Conservation (phyloP, 2,329 filamentous ascomycete species). For the Parastagonospora nodorum region DNA sequence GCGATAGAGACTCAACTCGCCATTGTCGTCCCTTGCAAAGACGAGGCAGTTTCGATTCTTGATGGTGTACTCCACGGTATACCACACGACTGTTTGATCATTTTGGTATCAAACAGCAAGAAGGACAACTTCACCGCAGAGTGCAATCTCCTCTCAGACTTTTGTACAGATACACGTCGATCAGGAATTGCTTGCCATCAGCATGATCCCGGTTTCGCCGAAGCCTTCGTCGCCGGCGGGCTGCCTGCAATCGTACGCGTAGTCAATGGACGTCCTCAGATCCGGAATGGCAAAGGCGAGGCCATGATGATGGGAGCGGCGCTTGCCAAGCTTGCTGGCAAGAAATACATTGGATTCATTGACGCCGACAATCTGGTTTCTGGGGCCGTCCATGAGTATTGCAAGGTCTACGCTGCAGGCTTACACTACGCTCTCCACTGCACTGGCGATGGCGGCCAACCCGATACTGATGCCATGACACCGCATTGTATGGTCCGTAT, state of each 20-base stretch:
- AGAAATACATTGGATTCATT: slow-evolving; percentile 16
- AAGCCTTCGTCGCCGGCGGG: slow-evolving; percentile 9
- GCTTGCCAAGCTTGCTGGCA: slow-evolving; percentile 11
- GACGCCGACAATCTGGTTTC: slow-evolving; percentile 23
- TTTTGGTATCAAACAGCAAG: slow-evolving; percentile 20
- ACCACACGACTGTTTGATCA: slow-evolving; percentile 16
- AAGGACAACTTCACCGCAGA: slow-evolving; percentile 9
- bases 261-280: neutral
- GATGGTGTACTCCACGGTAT: slow-evolving; percentile 19
- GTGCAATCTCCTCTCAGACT: slow-evolving; percentile 3
- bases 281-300: slow-evolving; percentile 22
- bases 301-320: slow-evolving; percentile 19
- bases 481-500: slow-evolving; percentile 16
- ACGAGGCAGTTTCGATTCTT: slow-evolving; percentile 15
- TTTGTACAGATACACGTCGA: slow-evolving; percentile 7
- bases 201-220: slow-evolving; percentile 10
- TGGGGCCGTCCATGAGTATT: slow-evolving; percentile 22
- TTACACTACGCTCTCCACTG: slow-evolving; percentile 9
- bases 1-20: slow-evolving; percentile 14
- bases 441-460: neutral
- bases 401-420: slow-evolving; percentile 21
- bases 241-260: slow-evolving; percentile 5
- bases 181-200: slow-evolving; percentile 11
- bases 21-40: slow-evolving; percentile 19
- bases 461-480: neutral